Percentiles rank a stretch among this genome's conserved stretches.
These are phyloP conservation scores for Syncephalastrum sp. DNA, from an alignment of 371 early-diverging fungal species.

Conservation along the genomic window DNA sequence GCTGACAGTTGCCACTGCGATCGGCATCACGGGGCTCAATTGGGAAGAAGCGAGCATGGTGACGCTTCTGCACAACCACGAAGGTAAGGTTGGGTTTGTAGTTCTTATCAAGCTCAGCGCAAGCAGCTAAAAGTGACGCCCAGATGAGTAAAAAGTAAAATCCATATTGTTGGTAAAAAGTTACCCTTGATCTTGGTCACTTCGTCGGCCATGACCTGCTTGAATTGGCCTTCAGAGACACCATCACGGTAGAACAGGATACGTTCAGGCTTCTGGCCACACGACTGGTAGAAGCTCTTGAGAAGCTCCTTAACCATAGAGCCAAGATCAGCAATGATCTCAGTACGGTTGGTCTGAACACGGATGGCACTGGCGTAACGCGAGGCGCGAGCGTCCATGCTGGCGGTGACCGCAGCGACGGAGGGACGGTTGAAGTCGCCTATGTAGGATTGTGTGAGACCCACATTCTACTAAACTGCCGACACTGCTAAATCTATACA, in stretches of 20 bases:
- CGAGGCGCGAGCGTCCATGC: slow-evolving; percentile 84
- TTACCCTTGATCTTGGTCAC: slow-evolving; percentile 70
- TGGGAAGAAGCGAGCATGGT: slow-evolving; percentile 91
- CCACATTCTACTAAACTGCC: slow-evolving; percentile 75
- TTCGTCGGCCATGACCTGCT: slow-evolving; percentile 79
- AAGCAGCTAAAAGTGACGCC: slow-evolving; percentile 51
- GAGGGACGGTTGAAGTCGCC: slow-evolving; percentile 61
- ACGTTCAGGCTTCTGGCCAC: slow-evolving; percentile 77
- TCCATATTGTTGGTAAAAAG: slow-evolving; percentile 49
- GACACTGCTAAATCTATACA: slow-evolving; percentile 80
- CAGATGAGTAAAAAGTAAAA: slow-evolving; percentile 1
- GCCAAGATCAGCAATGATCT: slow-evolving; percentile 85
- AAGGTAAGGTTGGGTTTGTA: slow-evolving; percentile 89
- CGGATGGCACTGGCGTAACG: slow-evolving; percentile 82
- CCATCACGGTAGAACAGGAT: slow-evolving; percentile 96
- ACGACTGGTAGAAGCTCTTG: slow-evolving; percentile 75
- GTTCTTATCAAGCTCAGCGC: slow-evolving; percentile 53
- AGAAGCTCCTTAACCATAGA: slow-evolving; percentile 84
- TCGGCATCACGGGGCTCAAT: slow-evolving; percentile 47
- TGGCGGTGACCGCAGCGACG: slow-evolving; percentile 78
- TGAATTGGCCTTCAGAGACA: slow-evolving; percentile 91
- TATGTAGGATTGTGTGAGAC: slow-evolving; percentile 22
- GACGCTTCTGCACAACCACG: slow-evolving; percentile 92
- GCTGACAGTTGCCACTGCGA: slow-evolving; percentile 38
- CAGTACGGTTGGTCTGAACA: slow-evolving; percentile 81